These are phyloP conservation scores for Fragaria nilgerrensis DNA, from an alignment of 306 rosid genomes.

Conservation along the genomic window DNA sequence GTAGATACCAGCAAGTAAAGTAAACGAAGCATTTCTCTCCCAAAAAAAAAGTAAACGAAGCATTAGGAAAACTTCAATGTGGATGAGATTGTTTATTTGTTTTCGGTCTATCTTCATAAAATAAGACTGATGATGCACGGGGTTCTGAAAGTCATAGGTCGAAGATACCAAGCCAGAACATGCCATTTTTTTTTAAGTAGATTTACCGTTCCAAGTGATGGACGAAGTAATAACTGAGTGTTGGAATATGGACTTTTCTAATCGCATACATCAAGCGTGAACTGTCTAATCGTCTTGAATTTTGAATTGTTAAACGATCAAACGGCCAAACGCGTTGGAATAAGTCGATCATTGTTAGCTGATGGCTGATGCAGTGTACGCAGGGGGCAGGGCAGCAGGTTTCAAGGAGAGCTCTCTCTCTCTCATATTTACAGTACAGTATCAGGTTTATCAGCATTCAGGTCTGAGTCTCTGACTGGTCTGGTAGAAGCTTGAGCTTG, in stretches of 20 bases:
- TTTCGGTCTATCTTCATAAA: background rate
- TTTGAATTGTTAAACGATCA: too few species aligned
- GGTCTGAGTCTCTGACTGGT: background rate
- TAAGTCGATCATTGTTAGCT: too few species aligned
- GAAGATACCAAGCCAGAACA: background rate
- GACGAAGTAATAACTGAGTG: background rate
- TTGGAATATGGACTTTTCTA: background rate
- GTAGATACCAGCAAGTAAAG: too few species aligned
- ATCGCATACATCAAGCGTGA: too few species aligned
- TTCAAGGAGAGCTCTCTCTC: background rate
- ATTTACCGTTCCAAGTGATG: background rate
- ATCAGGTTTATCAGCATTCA: background rate
- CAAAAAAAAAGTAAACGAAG: background rate
- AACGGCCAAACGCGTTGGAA: too few species aligned
- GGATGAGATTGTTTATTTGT: background rate
- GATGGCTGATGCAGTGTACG: too few species aligned
- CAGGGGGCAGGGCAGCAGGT: too few species aligned
- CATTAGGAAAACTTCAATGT: background rate
- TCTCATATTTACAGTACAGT: background rate
- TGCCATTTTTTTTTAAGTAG: background rate
- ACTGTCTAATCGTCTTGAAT: fast-evolving
- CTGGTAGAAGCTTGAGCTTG: background rate
- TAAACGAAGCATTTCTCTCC: too few species aligned
- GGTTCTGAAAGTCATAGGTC: background rate
- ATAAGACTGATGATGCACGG: background rate